Percentiles rank a stretch among this genome's conserved stretches.
Evolutionary conservation across 768 basidiomycete genomes (phyloP).

Genomic region (Tephrocybe sp.): DNA sequence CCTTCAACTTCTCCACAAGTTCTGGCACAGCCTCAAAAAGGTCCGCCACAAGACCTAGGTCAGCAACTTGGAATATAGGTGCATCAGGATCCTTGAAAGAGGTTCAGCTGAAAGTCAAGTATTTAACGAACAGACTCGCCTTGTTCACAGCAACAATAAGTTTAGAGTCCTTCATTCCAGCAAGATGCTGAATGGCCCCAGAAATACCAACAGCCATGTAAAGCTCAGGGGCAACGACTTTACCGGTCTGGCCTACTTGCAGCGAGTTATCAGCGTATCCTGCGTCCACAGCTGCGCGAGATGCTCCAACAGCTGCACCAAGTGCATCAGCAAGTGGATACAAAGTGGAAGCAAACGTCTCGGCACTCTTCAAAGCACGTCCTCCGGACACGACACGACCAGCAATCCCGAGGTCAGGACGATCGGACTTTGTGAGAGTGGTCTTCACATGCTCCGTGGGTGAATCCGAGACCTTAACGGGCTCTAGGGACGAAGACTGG

Average conservation of each 20-base stretch:
- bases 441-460: constrained; percentile 68
- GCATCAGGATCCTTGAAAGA: constrained; percentile 83
- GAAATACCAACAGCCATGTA: constrained; percentile 98
- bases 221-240: constrained; percentile 95
- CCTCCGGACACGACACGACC: constrained; percentile 92
- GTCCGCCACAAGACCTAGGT: constrained; percentile 92
- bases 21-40: constrained; percentile 91
- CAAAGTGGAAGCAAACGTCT: constrained; percentile 84
- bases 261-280: constrained; percentile 97
- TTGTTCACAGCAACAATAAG: constrained; percentile 98
- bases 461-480: constrained; percentile 59
- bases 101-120: constrained; percentile 7
- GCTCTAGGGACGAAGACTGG: constrained; percentile 59
- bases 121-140: constrained; percentile 38
- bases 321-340: constrained; percentile 92
- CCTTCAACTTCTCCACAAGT: constrained; percentile 83
- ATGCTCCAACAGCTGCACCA: constrained; percentile 97
- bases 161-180: constrained; percentile 99
- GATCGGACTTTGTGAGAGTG: constrained; percentile 83
- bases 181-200: constrained; percentile 97
- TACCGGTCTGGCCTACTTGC: constrained; percentile 99
- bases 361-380: constrained; percentile 89
- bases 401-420: constrained; percentile 90
- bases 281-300: constrained; percentile 95
- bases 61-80: constrained; percentile 98